Evolutionary conservation across 129 eudicot genomes (phyloP).

Genomic region (Pulicaria dysenterica): DNA sequence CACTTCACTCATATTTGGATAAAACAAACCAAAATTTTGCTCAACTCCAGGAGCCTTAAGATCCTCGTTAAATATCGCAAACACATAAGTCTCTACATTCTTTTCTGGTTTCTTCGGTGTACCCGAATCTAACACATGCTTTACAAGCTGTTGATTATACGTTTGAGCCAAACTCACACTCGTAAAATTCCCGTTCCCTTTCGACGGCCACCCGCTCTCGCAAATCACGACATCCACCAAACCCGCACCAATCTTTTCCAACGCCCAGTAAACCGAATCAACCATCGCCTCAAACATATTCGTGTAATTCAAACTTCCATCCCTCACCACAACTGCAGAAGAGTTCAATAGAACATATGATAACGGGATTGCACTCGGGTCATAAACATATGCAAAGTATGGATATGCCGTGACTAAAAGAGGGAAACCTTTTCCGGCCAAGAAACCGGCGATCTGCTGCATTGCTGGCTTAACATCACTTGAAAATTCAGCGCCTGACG

Average conservation of each 20-base stretch:
- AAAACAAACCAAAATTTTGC: conserved; percentile 47
- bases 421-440: conserved; percentile 32
- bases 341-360: conserved; percentile 37
- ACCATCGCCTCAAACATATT: conserved; percentile 50
- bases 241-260: conserved; percentile 38
- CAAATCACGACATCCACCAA: conserved; percentile 39
- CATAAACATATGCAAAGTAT: conserved; percentile 32
- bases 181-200: conserved; percentile 38
- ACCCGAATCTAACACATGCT: conserved; percentile 33
- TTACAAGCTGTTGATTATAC: conserved; percentile 38
- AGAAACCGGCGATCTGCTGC: conserved; percentile 17
- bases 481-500: conserved; percentile 34
- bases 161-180: conserved; percentile 23
- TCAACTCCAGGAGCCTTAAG: conserved; percentile 42
- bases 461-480: conserved; percentile 11
- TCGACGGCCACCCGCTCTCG: conserved; percentile 58
- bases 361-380: conserved; percentile 19
- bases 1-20: conserved; percentile 42
- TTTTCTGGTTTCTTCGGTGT: conserved; percentile 43
- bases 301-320: conserved; percentile 37
- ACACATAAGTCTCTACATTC: conserved; percentile 40
- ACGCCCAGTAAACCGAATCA: conserved; percentile 42
- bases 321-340: conserved; percentile 33
- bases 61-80: conserved; percentile 46
- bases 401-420: conserved; percentile 48